These are phyloP conservation scores for Proliferodiscus dingleyae DNA, from an alignment of 2,329 filamentous ascomycete species.

Conservation along the genomic window DNA sequence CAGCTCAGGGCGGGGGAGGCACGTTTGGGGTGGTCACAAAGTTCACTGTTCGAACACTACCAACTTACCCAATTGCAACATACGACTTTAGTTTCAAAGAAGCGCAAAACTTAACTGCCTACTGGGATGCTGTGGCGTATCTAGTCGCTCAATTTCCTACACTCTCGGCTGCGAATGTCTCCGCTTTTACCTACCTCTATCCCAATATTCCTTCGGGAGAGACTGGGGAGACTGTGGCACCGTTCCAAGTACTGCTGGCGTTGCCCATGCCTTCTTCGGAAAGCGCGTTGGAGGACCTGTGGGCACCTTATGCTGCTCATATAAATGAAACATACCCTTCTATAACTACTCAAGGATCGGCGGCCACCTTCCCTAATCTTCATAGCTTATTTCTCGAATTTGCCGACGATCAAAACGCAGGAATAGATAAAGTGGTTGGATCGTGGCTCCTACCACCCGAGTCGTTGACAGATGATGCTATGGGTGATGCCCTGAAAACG, in stretches of 20 bases:
- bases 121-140: conserved; percentile 43
- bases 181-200: conserved; percentile 42
- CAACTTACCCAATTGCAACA: conserved; percentile 34
- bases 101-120: conserved; percentile 31
- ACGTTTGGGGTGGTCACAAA: conserved; percentile 56
- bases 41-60: conserved; percentile 48
- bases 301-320: conserved; percentile 17
- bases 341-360: conserved; percentile 24
- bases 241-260: conserved; percentile 30
- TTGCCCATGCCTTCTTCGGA: conserved; percentile 28
- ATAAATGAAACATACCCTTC: conserved; percentile 36
- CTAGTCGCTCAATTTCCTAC: conserved; percentile 41
- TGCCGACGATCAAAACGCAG: conserved; percentile 38
- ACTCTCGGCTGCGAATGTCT: conserved; percentile 45
- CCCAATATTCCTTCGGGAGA: conserved; percentile 33
- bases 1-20: conserved; percentile 44
- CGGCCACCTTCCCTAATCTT: conserved; percentile 5
- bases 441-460: conserved; percentile 40
- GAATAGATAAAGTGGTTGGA: conserved; percentile 34
- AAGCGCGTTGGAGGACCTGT: conserved; percentile 28
- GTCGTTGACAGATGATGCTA: conserved; percentile 33
- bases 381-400: conserved; percentile 3
- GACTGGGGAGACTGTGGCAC: conserved; percentile 13
- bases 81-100: conserved; percentile 29
- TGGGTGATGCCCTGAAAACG: conserved; percentile 26